Evolutionary conservation across 2,329 filamentous ascomycete species (phyloP), one percentile per base, ranked within the genome.

Genomic region (Ceratocystis colombiana): DNA sequence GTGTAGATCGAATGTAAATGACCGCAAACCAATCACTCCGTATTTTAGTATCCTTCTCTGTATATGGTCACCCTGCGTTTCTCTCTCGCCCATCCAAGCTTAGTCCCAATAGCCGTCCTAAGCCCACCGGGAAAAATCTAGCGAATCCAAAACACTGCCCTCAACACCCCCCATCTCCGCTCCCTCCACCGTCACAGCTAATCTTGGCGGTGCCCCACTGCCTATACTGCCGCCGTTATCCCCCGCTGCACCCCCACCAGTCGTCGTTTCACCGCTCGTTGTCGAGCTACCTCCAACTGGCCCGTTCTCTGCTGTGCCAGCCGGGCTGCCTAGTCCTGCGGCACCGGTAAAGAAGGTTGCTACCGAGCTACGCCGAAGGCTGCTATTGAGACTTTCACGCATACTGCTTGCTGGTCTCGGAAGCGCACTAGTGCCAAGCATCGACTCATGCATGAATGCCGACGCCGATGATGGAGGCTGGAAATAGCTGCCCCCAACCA

Each of bases 291-390:
- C 64, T 25, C 41, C 20, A 20, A 41, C 22, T 25, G 64, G 61
- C 7, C 41, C 55, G n/a, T 44, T 30, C 20, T n/a, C 62, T 2
- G 41, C 50, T 28, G n/a, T 33, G 10, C n/a, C 46, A 17, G 33
- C 12, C 22, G 55, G 28, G 10, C 28, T 59, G 25, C 55, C 33
- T 20, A 59, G 15, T 8, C 62, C 25, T n/a, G 46, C 17, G 22
- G 65, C 46, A 12, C 66, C 66, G 1, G 82, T 82, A 70, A 86
- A 82, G 71, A 87, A 87, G 1, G 84, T 87, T 4, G 83, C 84
- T 1, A 87, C 84, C 44, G 84, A 86, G n/a, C 84, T 80, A 67
- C 84, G 78, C 63, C 84, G 78, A 48, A 87, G 76, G 70, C 80
- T 84, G 70, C 75, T 83, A 69, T 74, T 79, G 67, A 86, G 79